A percentile compares a stretch with the other conserved stretches of the same genome.
Evolutionary conservation across 2,329 filamentous ascomycete genomes (phyloP).

Genomic region (Xylariaceae sp.): DNA sequence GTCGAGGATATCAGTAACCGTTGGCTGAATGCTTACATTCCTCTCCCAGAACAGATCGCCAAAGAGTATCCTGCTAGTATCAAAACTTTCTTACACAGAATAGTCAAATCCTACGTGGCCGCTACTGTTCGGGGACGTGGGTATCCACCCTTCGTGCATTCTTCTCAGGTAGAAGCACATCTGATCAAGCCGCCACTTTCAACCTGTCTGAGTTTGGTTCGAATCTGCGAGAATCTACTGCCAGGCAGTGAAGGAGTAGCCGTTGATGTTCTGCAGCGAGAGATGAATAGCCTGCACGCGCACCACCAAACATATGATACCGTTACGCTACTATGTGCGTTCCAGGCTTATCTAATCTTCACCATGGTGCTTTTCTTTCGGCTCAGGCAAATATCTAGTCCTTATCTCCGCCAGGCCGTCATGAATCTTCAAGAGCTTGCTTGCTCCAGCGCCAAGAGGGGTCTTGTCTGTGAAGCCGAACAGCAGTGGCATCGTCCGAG

Average conservation of each 20-base stretch:
- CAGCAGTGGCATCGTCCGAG: constrained; percentile 45
- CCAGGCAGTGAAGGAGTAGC: constrained; percentile 43
- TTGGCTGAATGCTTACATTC: constrained; percentile 55
- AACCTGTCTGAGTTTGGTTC: constrained; percentile 49
- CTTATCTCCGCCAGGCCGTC: constrained; percentile 50
- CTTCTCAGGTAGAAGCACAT: constrained; percentile 41
- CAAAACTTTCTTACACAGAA: constrained; percentile 46
- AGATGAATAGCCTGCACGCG: constrained; percentile 50
- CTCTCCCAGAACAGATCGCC: constrained; percentile 48
- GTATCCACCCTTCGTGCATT: constrained; percentile 53
- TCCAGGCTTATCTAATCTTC: constrained; percentile 62
- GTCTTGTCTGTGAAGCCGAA: constrained; percentile 53
- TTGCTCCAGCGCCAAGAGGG: constrained; percentile 45
- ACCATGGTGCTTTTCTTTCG: constrained; percentile 55
- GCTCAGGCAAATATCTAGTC: constrained; percentile 27
- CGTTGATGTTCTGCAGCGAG: constrained; percentile 45
- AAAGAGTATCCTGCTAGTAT: constrained; percentile 50
- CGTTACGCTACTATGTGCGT: constrained; percentile 48
- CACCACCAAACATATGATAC: constrained; percentile 36
- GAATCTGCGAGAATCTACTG: constrained; percentile 46
- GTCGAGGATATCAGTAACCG: constrained; percentile 54
- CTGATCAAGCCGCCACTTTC: constrained; percentile 43
- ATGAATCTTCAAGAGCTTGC: constrained; percentile 59
- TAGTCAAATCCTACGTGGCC: constrained; percentile 52
- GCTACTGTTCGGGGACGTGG: constrained; percentile 45